These are phyloP conservation scores for Chlorella ohadii DNA, from an alignment of 139 green algal species.

Conservation along the genomic window DNA sequence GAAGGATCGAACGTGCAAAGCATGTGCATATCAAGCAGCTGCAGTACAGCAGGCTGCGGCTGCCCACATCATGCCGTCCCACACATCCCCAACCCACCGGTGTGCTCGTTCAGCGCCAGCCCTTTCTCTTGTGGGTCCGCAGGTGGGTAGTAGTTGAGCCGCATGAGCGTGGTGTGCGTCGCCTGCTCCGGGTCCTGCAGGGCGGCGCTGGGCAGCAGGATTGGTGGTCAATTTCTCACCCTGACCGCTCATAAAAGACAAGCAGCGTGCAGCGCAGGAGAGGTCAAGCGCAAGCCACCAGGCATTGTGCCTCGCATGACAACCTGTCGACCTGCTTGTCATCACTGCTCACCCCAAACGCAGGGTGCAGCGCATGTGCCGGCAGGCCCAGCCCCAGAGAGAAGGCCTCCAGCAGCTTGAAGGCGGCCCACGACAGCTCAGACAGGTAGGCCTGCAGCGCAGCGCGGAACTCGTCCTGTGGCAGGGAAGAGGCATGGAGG, in stretches of 20 bases:
- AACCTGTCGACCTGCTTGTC: too few relatives aligned
- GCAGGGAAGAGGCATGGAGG: not conserved
- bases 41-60: too few relatives aligned
- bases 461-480: not conserved
- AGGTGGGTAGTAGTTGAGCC: slow-evolving; percentile 9
- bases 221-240: too few relatives aligned
- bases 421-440: not conserved
- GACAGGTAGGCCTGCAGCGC: slow-evolving; percentile 5
- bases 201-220: not conserved
- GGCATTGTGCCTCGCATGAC: too few relatives aligned
- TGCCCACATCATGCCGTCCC: too few relatives aligned
- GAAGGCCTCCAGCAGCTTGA: slow-evolving; percentile 26
- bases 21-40: too few relatives aligned
- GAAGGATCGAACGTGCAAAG: too few relatives aligned
- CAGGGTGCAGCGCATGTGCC: not conserved
- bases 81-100: not conserved
- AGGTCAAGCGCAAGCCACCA: too few relatives aligned
- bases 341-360: not conserved
- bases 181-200: not conserved
- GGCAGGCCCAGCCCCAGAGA: slow-evolving; percentile 10
- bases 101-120: slow-evolving; percentile 6
- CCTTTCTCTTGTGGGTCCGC: not conserved
- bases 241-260: too few relatives aligned
- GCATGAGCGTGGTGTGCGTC: slow-evolving; percentile 14
- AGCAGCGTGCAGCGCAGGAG: too few relatives aligned